Evolutionary conservation across 345 rosid species (phyloP).

Genomic region (Alliaria petiolata): DNA sequence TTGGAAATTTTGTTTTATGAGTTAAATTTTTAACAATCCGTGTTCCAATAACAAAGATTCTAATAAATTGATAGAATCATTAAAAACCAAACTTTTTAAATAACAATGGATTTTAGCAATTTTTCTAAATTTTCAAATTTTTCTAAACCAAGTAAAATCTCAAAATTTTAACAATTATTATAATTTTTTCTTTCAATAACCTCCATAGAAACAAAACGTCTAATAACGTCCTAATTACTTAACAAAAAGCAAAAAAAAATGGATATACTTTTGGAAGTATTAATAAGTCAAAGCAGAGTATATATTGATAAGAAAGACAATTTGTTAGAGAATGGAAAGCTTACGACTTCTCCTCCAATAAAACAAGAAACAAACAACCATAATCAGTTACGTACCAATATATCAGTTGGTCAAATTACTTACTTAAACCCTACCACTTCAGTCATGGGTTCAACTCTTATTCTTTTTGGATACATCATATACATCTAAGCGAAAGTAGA

Average conservation of each 20-base stretch:
- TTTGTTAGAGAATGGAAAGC: neutral
- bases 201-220: neutral
- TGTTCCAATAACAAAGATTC: no score
- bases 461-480: neutral
- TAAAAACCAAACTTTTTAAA: no score
- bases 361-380: slow-evolving; percentile 3
- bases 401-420: neutral
- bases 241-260: neutral
- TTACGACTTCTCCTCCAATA: neutral
- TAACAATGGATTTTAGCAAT: no score
- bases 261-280: slow-evolving; percentile 14
- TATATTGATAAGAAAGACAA: neutral
- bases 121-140: no score
- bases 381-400: slow-evolving; percentile 1
- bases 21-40: no score
- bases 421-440: neutral
- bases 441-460: neutral
- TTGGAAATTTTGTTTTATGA: no score
- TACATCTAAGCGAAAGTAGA: neutral
- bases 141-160: no score
- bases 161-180: no score
- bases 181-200: neutral
- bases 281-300: slow-evolving; percentile 8
- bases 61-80: no score
- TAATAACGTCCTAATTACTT: neutral